phyloP scores from a whole-genome alignment of 139 green algal species.

The Protoeuglena noctilucae region DNA sequence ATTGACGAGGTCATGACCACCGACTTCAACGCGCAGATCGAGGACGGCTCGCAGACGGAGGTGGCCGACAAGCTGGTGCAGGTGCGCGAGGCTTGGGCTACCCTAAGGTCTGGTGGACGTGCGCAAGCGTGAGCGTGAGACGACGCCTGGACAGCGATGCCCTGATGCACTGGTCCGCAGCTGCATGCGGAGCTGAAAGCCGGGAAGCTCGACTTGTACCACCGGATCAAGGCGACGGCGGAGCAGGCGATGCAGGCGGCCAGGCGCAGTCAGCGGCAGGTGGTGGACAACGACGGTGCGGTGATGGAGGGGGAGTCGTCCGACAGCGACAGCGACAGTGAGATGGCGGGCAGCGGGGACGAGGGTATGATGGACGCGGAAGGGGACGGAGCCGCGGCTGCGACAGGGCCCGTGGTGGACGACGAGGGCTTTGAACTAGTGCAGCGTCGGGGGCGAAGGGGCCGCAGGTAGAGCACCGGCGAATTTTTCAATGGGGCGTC shows the following conservation, averaged over 20 bases:
- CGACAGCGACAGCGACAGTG: conserved; percentile 14
- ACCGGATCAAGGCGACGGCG: no score
- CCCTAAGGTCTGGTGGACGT: neutral
- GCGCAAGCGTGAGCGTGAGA: neutral
- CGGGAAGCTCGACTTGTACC: neutral
- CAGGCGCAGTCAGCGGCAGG: no score
- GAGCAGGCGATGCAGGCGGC: no score
- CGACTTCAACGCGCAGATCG: conserved; percentile 55
- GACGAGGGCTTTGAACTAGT: no score
- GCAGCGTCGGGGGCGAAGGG: no score
- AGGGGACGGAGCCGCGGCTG: no score
- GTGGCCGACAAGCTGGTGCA: conserved; percentile 9
- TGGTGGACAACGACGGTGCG: conserved; percentile 33
- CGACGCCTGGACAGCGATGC: no score
- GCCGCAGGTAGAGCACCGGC: no score
- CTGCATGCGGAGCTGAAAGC: neutral
- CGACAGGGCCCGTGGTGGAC: no score
- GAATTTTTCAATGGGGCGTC: no score
- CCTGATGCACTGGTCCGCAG: neutral
- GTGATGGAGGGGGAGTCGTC: conserved; percentile 19
- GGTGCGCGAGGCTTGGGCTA: neutral
- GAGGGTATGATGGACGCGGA: no score
- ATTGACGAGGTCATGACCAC: conserved; percentile 37
- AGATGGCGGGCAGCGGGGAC: no score
- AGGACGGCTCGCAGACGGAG: conserved; percentile 47